Conservation (phyloP, 164 flowering plant genomes). For the Chimonanthus salicifolius region DNA sequence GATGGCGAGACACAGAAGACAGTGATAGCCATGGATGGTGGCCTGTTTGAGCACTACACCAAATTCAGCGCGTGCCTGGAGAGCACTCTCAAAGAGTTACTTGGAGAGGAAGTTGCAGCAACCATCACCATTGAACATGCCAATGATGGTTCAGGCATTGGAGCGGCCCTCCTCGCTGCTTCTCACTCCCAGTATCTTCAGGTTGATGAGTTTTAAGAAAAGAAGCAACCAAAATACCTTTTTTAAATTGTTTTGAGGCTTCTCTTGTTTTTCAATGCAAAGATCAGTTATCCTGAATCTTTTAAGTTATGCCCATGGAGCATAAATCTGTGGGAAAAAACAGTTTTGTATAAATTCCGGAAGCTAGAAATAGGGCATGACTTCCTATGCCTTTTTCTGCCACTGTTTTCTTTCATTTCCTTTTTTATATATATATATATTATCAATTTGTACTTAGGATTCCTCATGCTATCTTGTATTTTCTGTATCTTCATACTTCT, state of each 20-base stretch:
- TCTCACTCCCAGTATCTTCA: constrained; percentile 79
- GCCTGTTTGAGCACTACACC: constrained; percentile 75
- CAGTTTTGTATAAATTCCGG: not conserved
- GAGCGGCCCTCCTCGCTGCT: constrained; percentile 96
- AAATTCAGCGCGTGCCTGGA: constrained; percentile 58
- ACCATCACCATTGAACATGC: constrained; percentile 45
- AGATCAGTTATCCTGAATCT: not conserved
- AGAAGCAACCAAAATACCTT: not conserved
- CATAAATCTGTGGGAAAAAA: not conserved
- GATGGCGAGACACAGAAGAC: constrained; percentile 56
- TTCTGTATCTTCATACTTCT: not conserved
- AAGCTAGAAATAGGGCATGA: not conserved
- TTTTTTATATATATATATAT: too few relatives aligned
- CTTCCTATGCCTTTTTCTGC: not conserved
- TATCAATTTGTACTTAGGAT: not conserved
- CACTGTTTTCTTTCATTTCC: not conserved
- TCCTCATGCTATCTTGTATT: not conserved
- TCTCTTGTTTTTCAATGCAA: too few relatives aligned
- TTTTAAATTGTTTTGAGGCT: not conserved
- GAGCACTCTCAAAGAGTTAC: constrained; percentile 59
- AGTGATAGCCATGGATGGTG: constrained; percentile 85
- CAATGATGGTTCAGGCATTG: constrained; percentile 91
- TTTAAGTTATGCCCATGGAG: not conserved
- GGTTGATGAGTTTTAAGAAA: constrained; percentile 39
- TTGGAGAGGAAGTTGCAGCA: constrained; percentile 53